Conservation (phyloP, 129 eudicot genomes). For the sunflower (Helianthus annuus) region HanXRQr2.0-SUNRISE NC_035440.2:164869587-164870086, state of each 20-base stretch:
- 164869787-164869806: not conserved
- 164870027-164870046: no score
- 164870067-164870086: no score
- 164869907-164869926: not conserved
- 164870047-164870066: no score
- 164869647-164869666: not conserved
- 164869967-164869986: no score
- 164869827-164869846: not conserved
- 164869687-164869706: not conserved
- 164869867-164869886: not conserved
- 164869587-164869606: no score
- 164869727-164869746: not conserved
- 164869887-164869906: not conserved
- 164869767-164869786: not conserved
- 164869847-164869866: conserved; percentile 2
- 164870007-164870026: no score
- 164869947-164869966: no score
- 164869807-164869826: conserved; percentile 8
- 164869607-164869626: no score
- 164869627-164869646: no score
- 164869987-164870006: no score
- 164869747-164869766: conserved; percentile 6
- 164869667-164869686: not conserved
- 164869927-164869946: no score
- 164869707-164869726: not conserved